Evolutionary conservation across 116 monocot species (phyloP).

Genomic region (Phalaenopsis hybrid): DNA sequence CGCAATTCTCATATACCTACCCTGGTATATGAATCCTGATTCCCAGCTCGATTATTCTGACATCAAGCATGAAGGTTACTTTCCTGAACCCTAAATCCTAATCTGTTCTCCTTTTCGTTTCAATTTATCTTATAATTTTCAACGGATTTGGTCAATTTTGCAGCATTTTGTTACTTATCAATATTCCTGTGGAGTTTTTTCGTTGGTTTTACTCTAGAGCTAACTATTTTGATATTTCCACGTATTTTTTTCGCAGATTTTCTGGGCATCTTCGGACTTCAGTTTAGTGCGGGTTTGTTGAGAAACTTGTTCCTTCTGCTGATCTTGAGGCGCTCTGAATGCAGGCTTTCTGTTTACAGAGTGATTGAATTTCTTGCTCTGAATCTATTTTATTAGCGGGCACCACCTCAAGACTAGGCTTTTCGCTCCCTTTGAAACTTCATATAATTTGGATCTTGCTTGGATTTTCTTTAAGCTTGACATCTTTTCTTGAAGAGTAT

Average conservation of each 20-base stretch:
- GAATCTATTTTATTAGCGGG: neutral
- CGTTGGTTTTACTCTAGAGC: neutral
- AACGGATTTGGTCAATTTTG: neutral
- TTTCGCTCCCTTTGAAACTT: neutral
- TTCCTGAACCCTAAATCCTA: neutral
- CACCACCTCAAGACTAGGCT: neutral
- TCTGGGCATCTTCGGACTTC: neutral
- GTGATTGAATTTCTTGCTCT: neutral
- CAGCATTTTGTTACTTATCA: neutral
- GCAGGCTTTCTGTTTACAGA: neutral
- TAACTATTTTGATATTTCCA: neutral
- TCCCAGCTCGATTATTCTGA: neutral
- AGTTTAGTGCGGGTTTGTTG: neutral
- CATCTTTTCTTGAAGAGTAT: neutral
- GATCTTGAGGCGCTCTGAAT: neutral
- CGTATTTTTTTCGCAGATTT: neutral
- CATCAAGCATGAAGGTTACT: neutral
- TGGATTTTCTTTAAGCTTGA: neutral
- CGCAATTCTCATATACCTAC: neutral
- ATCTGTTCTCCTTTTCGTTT: neutral
- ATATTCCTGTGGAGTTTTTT: neutral
- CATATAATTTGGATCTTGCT: neutral
- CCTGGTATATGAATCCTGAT: neutral
- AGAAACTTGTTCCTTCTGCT: neutral
- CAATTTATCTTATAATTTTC: neutral